Evolutionary conservation across 2,329 filamentous ascomycete species (phyloP).

Genomic region (Microcera coccophila): DNA sequence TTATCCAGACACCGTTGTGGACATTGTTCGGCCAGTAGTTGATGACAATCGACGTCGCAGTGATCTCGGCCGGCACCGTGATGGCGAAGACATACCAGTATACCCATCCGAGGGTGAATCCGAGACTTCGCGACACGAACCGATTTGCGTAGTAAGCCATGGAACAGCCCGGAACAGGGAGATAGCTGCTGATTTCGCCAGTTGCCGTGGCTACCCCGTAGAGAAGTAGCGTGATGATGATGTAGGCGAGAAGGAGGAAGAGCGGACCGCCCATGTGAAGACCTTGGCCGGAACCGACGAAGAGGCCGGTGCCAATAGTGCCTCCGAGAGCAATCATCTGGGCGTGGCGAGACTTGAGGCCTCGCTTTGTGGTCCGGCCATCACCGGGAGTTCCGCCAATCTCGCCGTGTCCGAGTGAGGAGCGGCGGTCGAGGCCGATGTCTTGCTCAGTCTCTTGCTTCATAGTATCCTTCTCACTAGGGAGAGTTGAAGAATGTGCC

Average conservation of each 20-base stretch:
- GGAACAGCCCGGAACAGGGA: conserved; percentile 1
- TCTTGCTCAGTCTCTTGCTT: conserved; percentile 1
- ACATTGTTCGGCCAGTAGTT: conserved; percentile 39
- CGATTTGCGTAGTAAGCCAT: conserved; percentile 7
- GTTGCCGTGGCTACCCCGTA: background rate
- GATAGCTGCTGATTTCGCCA: background rate
- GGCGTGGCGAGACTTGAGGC: conserved; percentile 1
- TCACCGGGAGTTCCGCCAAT: conserved; percentile 3
- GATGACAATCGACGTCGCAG: conserved; percentile 43
- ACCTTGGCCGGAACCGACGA: background rate
- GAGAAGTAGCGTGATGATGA: background rate
- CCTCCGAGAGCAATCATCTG: conserved; percentile 4
- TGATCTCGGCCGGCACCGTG: conserved; percentile 46
- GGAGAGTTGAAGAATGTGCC: background rate
- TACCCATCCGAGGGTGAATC: conserved; percentile 48
- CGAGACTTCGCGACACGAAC: conserved; percentile 24
- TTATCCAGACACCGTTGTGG: conserved; percentile 31
- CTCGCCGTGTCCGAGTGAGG: conserved; percentile 6
- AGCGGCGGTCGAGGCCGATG: conserved; percentile 1
- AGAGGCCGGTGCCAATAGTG: conserved; percentile 2
- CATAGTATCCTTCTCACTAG: conserved; percentile 7
- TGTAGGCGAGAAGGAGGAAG: background rate
- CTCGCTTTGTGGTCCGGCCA: conserved; percentile 2
- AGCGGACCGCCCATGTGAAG: background rate
- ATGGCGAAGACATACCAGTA: conserved; percentile 51